A percentile compares a stretch with the other conserved stretches of the same genome.
phyloP scores from a whole-genome alignment of 176 grass and related monocot species.

The Eragrostis curvula region DNA sequence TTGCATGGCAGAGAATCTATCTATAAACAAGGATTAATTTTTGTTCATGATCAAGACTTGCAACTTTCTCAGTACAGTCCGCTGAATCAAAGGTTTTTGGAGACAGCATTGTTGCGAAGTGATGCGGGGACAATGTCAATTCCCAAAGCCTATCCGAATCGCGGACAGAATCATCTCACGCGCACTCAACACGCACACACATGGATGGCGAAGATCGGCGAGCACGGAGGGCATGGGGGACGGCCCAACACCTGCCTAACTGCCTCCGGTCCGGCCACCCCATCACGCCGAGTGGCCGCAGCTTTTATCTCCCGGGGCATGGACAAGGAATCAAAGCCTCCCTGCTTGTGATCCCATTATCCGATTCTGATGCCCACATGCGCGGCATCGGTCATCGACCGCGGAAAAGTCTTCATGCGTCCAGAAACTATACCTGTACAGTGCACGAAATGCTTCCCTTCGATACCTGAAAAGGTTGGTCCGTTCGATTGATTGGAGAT shows the following conservation, averaged over 20 bases:
- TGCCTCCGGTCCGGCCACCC: conserved; percentile 28
- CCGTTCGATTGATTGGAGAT: background rate
- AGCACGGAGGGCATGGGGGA: background rate
- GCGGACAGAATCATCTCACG: conserved; percentile 32
- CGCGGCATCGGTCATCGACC: background rate
- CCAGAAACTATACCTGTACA: background rate
- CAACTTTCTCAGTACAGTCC: background rate
- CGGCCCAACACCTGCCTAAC: conserved; percentile 22
- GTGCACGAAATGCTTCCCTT: background rate
- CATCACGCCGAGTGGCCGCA: conserved; percentile 39
- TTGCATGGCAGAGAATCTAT: too few relatives aligned
- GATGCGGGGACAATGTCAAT: conserved; percentile 18
- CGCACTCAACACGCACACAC: conserved; percentile 28
- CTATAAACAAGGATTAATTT: background rate
- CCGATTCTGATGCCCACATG: conserved; percentile 31
- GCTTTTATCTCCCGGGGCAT: conserved; percentile 27
- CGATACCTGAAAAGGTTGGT: conserved; percentile 15
- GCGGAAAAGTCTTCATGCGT: background rate
- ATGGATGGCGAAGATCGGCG: conserved; percentile 27
- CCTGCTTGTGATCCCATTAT: conserved; percentile 36
- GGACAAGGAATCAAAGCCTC: conserved; percentile 34
- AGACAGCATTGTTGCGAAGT: background rate
- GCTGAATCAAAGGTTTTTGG: too few relatives aligned
- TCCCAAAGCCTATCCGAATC: conserved; percentile 24
- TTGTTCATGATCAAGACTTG: background rate